These are phyloP conservation scores for Heliosperma pusillum DNA, from an alignment of 148 eudicot genomes.

Conservation along the genomic window DNA sequence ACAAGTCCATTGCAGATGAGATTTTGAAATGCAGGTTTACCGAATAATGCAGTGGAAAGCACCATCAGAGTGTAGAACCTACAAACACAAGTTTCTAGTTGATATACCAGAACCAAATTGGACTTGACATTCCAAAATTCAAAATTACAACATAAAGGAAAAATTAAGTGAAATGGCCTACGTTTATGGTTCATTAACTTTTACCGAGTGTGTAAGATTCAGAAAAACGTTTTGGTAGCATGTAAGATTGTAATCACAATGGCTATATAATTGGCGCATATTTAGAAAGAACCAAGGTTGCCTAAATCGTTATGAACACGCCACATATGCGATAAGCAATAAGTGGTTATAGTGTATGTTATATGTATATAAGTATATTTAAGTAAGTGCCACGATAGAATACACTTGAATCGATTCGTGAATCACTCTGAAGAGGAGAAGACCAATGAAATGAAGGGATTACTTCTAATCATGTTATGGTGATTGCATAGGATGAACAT, in stretches of 20 bases:
- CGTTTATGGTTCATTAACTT: background rate
- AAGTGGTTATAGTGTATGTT: too few species aligned
- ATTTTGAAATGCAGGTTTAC: conserved; percentile 86
- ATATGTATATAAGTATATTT: too few species aligned
- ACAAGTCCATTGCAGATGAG: conserved; percentile 99
- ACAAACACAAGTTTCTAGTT: conserved; percentile 12
- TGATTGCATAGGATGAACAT: background rate
- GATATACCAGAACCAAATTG: background rate
- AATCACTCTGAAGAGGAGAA: too few species aligned
- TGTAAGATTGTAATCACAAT: too few species aligned
- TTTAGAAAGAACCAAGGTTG: too few species aligned
- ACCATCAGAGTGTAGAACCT: conserved; percentile 99
- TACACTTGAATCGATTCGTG: too few species aligned
- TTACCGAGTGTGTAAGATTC: background rate
- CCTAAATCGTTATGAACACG: too few species aligned
- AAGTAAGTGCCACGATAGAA: too few species aligned
- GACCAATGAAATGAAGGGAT: background rate
- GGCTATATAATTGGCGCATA: background rate
- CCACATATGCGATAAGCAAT: too few species aligned
- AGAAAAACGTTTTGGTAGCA: too few species aligned
- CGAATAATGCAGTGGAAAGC: conserved; percentile 91
- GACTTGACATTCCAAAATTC: background rate
- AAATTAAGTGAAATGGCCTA: background rate
- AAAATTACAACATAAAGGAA: background rate
- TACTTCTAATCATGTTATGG: background rate